Base-by-base conservation (phyloP, 148 eudicot species). In the Amaranthus palmeri region DNA sequence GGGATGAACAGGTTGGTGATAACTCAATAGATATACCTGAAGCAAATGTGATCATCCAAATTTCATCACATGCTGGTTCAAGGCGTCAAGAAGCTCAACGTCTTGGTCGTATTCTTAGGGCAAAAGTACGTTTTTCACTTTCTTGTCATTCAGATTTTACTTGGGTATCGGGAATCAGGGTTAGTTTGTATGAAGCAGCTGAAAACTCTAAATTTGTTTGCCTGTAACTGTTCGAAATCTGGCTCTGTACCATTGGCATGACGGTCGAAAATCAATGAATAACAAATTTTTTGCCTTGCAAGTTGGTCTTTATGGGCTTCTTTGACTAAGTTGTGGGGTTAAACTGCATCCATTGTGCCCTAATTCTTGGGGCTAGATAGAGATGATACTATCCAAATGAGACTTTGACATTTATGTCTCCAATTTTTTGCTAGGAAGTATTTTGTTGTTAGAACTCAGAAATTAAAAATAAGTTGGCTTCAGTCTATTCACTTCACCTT, bases 31-130 rank as follows among this genome's bases (percentile, higher is more conserved):
- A 90, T 85, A 87, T 90, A 69, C 89, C 89, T 15, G 90, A 88
- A 83, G 96, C 88, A 76, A 88, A 88, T 88, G 92, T 89, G 78
- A 95, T 95, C 13, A 92, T 92, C 58, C 97, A 92, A 78, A 92
- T 92, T 75, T 92, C 97, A n/a, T 92, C 97, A 10, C 97, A 91
- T 76, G 96, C 97, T 74, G 98, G 98, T 86, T 95, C 98, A 78
- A 91, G 98, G 81, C 97, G 98, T 89, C 98, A 95, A 91, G 97
- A 95, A 86, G 98, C 98, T 71, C 98, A 91, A 66, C 91, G 97
- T 53, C 98, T 95, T 79, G 98, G 98, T 69, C 98, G 98, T 91
- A 95, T 95, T 89, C 98, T 95, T 74, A 95, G 98, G 86, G 98
- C 98, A 11, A 95, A 95, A 96, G 98, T 93, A 68, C 64, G 78